phyloP scores from a whole-genome alignment of 2,329 filamentous ascomycete species.

The Hirsutella rhossiliensis region DNA sequence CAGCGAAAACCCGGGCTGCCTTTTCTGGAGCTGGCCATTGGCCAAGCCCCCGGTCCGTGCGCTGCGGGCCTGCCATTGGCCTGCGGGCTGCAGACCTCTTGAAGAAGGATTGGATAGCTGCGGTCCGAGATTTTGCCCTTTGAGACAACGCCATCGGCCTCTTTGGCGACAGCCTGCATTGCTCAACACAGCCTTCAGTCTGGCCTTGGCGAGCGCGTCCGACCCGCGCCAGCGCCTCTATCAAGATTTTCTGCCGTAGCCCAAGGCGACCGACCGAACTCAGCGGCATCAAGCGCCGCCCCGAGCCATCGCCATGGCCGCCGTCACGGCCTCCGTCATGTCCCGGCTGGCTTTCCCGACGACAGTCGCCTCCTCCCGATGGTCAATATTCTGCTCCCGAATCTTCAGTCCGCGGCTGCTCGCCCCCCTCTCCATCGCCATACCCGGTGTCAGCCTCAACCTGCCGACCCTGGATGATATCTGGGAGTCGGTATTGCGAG shows the following conservation, averaged over 20 bases:
- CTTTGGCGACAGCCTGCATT: too few species aligned
- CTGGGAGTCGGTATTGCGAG: constrained; percentile 85
- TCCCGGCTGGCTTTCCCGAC: constrained; percentile 37
- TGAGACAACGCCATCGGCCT: constrained; percentile 2
- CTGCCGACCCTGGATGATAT: constrained; percentile 57
- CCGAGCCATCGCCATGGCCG: constrained; percentile 26
- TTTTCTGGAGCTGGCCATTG: constrained; percentile 17
- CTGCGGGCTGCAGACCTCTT: constrained; percentile 8
- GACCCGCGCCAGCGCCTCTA: too few species aligned
- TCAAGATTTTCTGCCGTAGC: background rate
- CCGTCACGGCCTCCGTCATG: constrained; percentile 34
- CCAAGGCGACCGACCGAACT: background rate
- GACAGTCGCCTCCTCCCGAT: constrained; percentile 27
- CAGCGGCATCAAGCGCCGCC: background rate
- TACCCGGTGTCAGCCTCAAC: constrained; percentile 47
- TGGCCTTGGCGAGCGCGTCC: too few species aligned
- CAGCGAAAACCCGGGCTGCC: background rate
- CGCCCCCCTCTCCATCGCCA: constrained; percentile 41
- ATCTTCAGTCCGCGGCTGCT: constrained; percentile 35
- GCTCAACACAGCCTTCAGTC: too few species aligned
- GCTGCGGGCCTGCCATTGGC: constrained; percentile 15
- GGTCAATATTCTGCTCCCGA: constrained; percentile 30
- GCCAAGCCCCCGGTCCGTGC: constrained; percentile 14
- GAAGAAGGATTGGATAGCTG: constrained; percentile 12
- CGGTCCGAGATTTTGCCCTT: constrained; percentile 2